These are phyloP conservation scores for Sonneratia caseolaris DNA, from an alignment of 345 rosid species.

Conservation along the genomic window DNA sequence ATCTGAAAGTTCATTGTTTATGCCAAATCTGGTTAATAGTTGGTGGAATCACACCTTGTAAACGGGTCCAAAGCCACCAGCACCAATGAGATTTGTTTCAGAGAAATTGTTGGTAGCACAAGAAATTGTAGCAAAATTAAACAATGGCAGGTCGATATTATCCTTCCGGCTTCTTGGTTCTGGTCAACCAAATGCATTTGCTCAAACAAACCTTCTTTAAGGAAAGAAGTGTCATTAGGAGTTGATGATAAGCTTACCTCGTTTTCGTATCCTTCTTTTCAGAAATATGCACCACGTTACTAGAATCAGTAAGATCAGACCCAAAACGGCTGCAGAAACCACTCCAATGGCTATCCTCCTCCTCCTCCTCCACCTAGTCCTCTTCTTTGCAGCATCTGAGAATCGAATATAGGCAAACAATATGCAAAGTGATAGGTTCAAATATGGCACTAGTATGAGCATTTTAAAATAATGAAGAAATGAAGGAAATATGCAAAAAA, in stretches of 20 bases:
- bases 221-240: neutral
- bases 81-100: conserved; percentile 29
- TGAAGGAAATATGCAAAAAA: too few relatives aligned
- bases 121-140: conserved; percentile 28
- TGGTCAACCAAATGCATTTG: neutral
- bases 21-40: neutral
- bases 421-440: neutral
- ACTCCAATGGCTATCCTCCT: neutral
- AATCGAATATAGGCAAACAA: neutral
- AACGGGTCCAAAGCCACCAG: conserved; percentile 47
- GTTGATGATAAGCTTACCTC: neutral
- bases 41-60: conserved; percentile 23
- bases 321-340: conserved; percentile 3
- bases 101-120: conserved; percentile 34
- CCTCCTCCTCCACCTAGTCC: neutral
- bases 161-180: conserved; percentile 9
- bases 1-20: neutral
- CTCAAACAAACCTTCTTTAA: neutral
- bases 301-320: neutral
- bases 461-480: too few relatives aligned
- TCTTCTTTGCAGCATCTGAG: neutral
- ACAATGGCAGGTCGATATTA: conserved; percentile 25
- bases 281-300: neutral
- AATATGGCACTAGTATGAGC: neutral
- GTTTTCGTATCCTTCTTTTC: neutral